Evolutionary conservation across 2,329 filamentous ascomycete genomes (phyloP), one percentile per base, ranked within the genome.

Genomic region (Gaeumannomyces sp.): DNA sequence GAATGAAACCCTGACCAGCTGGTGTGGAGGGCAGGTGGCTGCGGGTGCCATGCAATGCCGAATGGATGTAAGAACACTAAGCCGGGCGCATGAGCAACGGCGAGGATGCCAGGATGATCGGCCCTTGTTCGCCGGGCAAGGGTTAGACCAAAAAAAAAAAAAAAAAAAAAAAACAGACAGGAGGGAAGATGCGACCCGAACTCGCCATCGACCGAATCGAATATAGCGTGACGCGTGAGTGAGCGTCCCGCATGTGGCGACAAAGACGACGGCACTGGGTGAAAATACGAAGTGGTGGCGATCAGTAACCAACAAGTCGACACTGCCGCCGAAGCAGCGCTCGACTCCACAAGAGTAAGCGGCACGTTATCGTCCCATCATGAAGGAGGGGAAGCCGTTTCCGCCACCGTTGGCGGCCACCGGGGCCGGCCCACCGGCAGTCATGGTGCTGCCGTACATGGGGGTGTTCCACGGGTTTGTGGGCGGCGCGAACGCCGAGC

Each of bases 351-450:
- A 29, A 16, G 16, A 38, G 59, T 11, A 60, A 60, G 27, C 22
- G 29, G 22, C 31, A 25, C 25, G 11, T 25, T 67, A 69, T 65
- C 67, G 66, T 53, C 70, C 72, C 70, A 73, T 71, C 72, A 73
- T 74, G 56, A 69, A 71, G 0, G 71, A 63, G 11, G 71, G 70
- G 35, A 68, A 73, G 11, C 65, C 59, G 60, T 67, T 35, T 19
- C 64, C 59, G 63, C 68, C 63, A n/a, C 68, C 66, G 35, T 38
- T 38, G 35, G 35, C 35, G 66, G 69, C 68, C 61, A 69, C 66
- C 28, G 66, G 65, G 0, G 65, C 65, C 33, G 69, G 66, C 10
- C 67, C 65, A 27, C 61, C 63, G 57, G 60, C 62, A 4, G 64
- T 22, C 59, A 63, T 65, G n/a, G 62, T 27, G 60, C 64, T 63